Base-by-base conservation (phyloP, 441 rosid genomes). In the Pelargonium cotyledonis region DNA sequence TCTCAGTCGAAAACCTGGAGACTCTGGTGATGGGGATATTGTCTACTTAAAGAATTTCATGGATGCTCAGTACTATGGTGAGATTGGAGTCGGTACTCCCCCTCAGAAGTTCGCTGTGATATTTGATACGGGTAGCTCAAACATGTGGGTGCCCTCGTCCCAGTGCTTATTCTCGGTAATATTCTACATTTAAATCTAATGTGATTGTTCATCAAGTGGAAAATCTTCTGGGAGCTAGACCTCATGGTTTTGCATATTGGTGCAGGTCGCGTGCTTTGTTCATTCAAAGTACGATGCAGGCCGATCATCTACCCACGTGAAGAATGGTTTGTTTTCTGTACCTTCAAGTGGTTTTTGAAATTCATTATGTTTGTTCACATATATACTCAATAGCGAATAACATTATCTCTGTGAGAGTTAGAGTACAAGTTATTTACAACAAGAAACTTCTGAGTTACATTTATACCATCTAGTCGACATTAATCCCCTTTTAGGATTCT, bases 121-220 rank as follows among this genome's bases (percentile, higher is more conserved):
- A 73, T 87, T 87, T 76, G 88, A 87, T 71, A 87, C 89, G 0
- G 89, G 92, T 53, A 87, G 92, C 71, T 84, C 92, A n/a, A 87
- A 87, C 71, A 85, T 87, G 11, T 87, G 92, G 89, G 83, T 87
- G 16, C 89, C 92, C 44, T 87, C 92, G 19, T 41, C 76, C 4
- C 80, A 85, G 76, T 87, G 92, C 68, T 77, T 82, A 71, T 78
- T 84, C 70, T 87, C 92, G 70, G 92, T 87, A 69, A 61, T 77
- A 65, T 49, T 44, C 66, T 57, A 23, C 26, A 23, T 23, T 23
- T 23, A 23, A 23, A 2, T 23, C 26, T 23, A 23, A 0, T 0
- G 26, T 23, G 26, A 23, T 15, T 47, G 4, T 31, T 5, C 3
- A 11, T 61, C 65, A 43, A 65, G 57, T 68, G 41, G 10, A 19